Percentiles rank a stretch among this genome's conserved stretches.
Evolutionary conservation across 495 filamentous ascomycete species (phyloP).

Genomic region (Lasiosphaeria hispida): DNA sequence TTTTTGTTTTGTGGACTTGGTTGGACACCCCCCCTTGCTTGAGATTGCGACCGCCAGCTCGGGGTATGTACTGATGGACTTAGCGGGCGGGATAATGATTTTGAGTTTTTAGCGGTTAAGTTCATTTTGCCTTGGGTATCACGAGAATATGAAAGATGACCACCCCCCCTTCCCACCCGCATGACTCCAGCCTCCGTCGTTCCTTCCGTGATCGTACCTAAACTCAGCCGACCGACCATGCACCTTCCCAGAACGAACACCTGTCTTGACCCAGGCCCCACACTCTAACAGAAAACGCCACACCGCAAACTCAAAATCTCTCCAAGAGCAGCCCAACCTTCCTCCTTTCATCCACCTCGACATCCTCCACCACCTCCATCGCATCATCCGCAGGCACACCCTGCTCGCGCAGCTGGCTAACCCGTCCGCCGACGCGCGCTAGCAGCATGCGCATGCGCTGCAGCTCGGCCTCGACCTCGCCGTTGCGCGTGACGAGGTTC

Average conservation of each 20-base stretch:
- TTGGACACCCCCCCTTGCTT: not conserved
- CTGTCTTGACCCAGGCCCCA: not conserved
- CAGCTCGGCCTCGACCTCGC: constrained; percentile 69
- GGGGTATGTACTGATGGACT: too few species aligned
- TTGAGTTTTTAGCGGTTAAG: too few species aligned
- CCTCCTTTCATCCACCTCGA: constrained; percentile 38
- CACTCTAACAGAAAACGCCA: not conserved
- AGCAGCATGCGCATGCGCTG: constrained; percentile 74
- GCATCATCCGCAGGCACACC: constrained; percentile 21
- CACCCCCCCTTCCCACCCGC: not conserved
- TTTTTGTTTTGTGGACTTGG: not conserved
- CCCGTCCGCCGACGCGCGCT: constrained; percentile 63
- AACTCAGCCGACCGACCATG: not conserved
- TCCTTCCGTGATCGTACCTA: not conserved
- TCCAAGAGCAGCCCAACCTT: constrained; percentile 43
- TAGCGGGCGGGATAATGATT: too few species aligned
- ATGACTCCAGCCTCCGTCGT: not conserved
- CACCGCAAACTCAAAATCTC: constrained; percentile 25
- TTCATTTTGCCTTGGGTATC: not conserved
- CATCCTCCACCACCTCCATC: constrained; percentile 13
- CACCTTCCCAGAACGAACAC: not conserved
- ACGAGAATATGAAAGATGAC: constrained; percentile 1
- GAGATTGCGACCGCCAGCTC: not conserved
- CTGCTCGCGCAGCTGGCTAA: constrained; percentile 38
- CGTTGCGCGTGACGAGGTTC: constrained; percentile 72